Base-by-base conservation (phyloP, 768 basidiomycete genomes). In the Cystofilobasidium ferigula region DNA sequence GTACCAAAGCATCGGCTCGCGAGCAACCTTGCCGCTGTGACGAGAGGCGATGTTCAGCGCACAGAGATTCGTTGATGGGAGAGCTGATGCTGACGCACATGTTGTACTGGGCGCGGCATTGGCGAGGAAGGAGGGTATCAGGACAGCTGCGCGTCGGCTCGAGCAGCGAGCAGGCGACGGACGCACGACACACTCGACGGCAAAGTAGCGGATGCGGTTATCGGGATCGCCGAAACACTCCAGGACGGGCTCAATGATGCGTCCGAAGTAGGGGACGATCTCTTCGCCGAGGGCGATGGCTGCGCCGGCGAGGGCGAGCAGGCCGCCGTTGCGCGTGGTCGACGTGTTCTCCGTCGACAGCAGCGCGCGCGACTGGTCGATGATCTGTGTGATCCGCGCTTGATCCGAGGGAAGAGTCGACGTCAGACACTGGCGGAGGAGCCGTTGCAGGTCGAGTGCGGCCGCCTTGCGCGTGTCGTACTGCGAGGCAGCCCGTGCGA, bases 401-500 rank as follows among this genome's bases (percentile, higher is more conserved):
- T 84, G 81, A 76, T 95, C 92, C 42, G 85, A n/a, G 12, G 57
- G 61, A 24, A 62, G 48, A 7, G 54, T 42, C 18, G 67, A 62
- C 35, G 38, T 32, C 5, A 36, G 56, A 32, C 84, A 75, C 86
- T 84, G 70, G 83, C 83, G 69, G 88, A 84, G 71, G 86, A 88
- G 92, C 91, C 91, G 95, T 80, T 98, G 93, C 61, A 98, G 83
- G 61, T 97, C 93, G 60, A 93, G 84, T 10, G 94, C 94, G 9
- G 93, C 91, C 10, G 88, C 85, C 78, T 97, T 95, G 66, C 93
- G 84, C 78, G 92, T 91, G 81, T 97, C 93, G 75, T 97, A 95
- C 67, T 68, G 43, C 1, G 43, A 9, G 12, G 32, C 30, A 34
- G 14, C 22, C 8, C 5, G 12, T 32, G 18, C 35, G 10, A 24